Evolutionary conservation across 495 filamentous ascomycete species (phyloP).

Genomic region (Penicillium egyptiacum): DNA sequence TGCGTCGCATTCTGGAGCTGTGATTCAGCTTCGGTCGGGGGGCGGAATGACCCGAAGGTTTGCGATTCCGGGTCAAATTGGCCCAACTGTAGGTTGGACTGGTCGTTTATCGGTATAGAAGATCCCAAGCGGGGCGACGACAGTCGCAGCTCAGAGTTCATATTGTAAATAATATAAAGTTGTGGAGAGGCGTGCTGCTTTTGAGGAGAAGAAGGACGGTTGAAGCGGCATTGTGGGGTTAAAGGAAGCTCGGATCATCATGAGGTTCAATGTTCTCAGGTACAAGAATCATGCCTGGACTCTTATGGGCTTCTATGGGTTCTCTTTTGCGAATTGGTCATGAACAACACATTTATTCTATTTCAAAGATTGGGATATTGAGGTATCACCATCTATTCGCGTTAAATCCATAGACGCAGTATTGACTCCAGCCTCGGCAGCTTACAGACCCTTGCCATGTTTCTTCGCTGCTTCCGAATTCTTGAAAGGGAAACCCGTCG

Average conservation of each 20-base stretch:
- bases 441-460: conserved; percentile 39
- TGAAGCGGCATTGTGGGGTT: conserved; percentile 31
- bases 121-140: conserved; percentile 12
- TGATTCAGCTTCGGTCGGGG: conserved; percentile 7
- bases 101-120: conserved; percentile 8
- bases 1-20: conserved; percentile 19
- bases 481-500: conserved; percentile 72
- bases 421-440: background rate
- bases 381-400: background rate
- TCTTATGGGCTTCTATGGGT: background rate
- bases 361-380: background rate
- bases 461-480: conserved; percentile 58
- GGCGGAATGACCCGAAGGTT: conserved; percentile 26
- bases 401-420: background rate
- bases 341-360: background rate
- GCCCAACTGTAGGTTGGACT: conserved; percentile 14
- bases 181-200: conserved; percentile 19
- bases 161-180: conserved; percentile 9
- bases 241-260: conserved; percentile 13
- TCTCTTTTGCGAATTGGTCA: background rate
- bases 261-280: background rate
- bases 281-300: background rate
- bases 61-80: conserved; percentile 28
- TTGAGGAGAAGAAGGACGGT: conserved; percentile 26
- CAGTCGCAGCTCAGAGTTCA: conserved; percentile 22